Percentiles rank a stretch among this genome's conserved stretches.
phyloP scores from a whole-genome alignment of 2,329 filamentous ascomycete genomes.

The Scedosporium aurantiacum region DNA sequence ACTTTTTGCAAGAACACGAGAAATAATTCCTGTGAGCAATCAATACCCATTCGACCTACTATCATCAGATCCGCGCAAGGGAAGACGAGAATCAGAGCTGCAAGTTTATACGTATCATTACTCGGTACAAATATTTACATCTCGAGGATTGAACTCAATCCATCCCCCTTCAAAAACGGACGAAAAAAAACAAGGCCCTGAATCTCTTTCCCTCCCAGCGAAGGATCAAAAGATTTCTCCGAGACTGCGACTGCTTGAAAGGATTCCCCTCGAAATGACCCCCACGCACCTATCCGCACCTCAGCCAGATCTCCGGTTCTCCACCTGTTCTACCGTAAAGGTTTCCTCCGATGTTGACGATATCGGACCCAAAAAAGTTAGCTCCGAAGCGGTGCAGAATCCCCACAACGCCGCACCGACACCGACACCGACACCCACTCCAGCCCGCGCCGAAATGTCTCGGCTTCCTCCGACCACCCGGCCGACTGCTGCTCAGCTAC shows the following conservation, averaged over 20 bases:
- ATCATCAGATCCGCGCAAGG: too few species aligned
- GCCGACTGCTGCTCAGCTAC: constrained; percentile 30
- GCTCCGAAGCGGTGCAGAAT: neutral
- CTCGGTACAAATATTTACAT: too few species aligned
- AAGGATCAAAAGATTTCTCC: too few species aligned
- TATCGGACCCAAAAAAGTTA: neutral
- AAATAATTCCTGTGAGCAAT: too few species aligned
- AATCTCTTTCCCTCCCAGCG: too few species aligned
- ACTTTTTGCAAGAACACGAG: too few species aligned
- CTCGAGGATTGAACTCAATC: too few species aligned
- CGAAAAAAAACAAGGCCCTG: neutral
- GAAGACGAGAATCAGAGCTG: too few species aligned
- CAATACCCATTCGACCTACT: too few species aligned
- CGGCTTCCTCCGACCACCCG: neutral
- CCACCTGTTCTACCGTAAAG: neutral
- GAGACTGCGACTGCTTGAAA: neutral
- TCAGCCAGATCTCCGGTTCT: neutral
- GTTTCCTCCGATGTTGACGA: neutral
- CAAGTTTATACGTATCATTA: too few species aligned
- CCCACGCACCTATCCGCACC: neutral
- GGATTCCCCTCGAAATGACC: neutral
- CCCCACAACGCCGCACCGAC: neutral
- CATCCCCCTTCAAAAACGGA: too few species aligned
- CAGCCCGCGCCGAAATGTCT: too few species aligned
- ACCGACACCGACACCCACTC: neutral